Percentiles rank a stretch among this genome's conserved stretches.
Conservation (phyloP, 306 rosid genomes). For the Dalbergia cochinchinensis region DNA sequence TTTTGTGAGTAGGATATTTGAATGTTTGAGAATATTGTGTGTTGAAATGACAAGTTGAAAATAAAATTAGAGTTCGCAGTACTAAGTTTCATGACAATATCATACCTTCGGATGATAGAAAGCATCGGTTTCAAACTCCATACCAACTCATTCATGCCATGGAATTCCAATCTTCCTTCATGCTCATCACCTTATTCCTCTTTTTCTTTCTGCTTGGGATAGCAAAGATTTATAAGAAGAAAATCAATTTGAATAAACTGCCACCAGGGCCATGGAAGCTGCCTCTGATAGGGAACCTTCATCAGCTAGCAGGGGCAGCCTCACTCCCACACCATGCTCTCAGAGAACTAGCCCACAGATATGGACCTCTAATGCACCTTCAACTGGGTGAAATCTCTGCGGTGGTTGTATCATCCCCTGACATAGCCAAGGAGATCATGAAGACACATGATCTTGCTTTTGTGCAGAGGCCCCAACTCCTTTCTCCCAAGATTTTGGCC, state of each 20-base stretch:
- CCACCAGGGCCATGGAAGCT: conserved; percentile 7
- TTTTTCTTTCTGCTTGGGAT: background rate
- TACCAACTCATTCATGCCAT: background rate
- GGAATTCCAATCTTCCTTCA: conserved; percentile 23
- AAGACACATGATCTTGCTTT: conserved; percentile 57
- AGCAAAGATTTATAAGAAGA: conserved; percentile 28
- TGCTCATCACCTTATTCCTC: conserved; percentile 1
- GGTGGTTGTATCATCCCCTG: conserved; percentile 58
- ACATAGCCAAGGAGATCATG: conserved; percentile 54
- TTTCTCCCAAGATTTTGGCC: conserved; percentile 34
- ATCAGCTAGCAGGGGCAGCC: background rate
- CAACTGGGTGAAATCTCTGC: conserved; percentile 54
- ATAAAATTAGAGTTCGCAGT: no score
- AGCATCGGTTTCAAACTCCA: background rate
- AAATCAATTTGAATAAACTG: background rate
- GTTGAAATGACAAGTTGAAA: no score
- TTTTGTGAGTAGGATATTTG: no score
- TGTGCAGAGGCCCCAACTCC: conserved; percentile 46
- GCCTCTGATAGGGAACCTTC: background rate
- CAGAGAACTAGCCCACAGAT: conserved; percentile 43
- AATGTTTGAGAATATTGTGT: no score
- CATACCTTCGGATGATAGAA: no score
- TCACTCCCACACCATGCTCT: conserved; percentile 50
- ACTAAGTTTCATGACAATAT: no score
- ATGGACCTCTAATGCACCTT: conserved; percentile 65